Evolutionary conservation across 331 rosid species (phyloP).

Genomic region (Arachis monticola): DNA sequence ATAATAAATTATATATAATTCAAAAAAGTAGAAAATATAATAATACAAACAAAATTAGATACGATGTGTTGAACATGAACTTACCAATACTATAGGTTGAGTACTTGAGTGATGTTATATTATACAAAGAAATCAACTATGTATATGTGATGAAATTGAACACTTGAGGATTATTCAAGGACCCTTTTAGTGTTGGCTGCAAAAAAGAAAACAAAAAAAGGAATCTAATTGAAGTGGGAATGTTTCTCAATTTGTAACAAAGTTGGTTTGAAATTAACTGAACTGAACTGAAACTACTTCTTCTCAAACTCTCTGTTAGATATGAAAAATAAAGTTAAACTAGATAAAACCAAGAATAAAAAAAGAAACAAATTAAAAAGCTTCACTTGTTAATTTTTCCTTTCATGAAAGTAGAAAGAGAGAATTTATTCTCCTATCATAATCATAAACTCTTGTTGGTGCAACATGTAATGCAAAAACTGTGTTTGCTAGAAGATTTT

Average conservation of each 20-base stretch:
- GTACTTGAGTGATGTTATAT: neutral
- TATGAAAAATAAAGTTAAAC: neutral
- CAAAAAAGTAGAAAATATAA: neutral
- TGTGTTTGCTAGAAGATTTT: constrained; percentile 15
- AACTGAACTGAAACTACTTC: constrained; percentile 6
- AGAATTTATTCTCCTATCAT: constrained; percentile 41
- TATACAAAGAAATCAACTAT: neutral
- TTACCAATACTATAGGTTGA: constrained; percentile 25
- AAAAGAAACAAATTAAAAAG: neutral
- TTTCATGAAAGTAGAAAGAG: constrained; percentile 20
- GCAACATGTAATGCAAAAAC: constrained; percentile 32
- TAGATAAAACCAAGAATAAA: neutral
- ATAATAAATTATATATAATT: neutral
- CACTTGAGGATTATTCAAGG: constrained; percentile 16
- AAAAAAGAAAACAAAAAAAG: neutral
- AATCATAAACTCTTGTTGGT: constrained; percentile 45
- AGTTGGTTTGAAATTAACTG: constrained; percentile 15
- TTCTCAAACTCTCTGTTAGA: constrained; percentile 43
- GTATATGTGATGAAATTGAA: neutral
- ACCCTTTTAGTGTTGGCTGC: neutral
- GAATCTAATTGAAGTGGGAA: constrained; percentile 14
- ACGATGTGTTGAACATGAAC: constrained; percentile 8
- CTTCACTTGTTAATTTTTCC: constrained; percentile 23
- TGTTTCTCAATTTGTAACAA: constrained; percentile 32
- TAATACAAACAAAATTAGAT: neutral